Evolutionary conservation across 1,139 yeast genomes (phyloP), one percentile per base, ranked within the genome.

Genomic region (Debaryomyces psychrophilus): DNA sequence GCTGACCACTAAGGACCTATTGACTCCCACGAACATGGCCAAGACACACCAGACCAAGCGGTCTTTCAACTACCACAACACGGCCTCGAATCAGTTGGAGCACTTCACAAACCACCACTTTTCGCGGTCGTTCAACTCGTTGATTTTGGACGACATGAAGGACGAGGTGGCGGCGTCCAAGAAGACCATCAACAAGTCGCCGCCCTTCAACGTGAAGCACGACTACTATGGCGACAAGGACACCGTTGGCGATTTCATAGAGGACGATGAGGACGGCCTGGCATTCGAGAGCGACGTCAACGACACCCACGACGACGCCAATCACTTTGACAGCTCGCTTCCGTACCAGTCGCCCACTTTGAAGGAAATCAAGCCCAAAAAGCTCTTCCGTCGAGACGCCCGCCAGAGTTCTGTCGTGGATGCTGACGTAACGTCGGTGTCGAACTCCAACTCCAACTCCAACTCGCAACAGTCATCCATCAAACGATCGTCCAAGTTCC

Each of bases 401-500:
- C 5, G 28, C 15, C 43, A 41, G 9, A 44, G 41, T 31, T 20
- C 41, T 5, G 47, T 44, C 18, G 41, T 37, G 25, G 41, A 37
- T 5, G 15, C 29, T 2, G 47, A 44, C 6, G 27, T 36, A 37
- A 33, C 33, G 18, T 20, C 28, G 28, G 7, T 26, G 3, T 26
- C 28, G 7, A 9, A 26, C 12, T 26, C 28, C 12, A 26, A 26
- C 22, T 20, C 22, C 22, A 20, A 20, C 15, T 20, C 33, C 34
- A 37, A 41, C 22, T 44, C 45, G 5, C 44, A 44, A 34, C 46
- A 44, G 33, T 59, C 66, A 8, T 68, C 76, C 17, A 71, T 75
- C 26, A 73, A 71, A 46, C 58, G 81, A 42, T 77, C 82, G 1
- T 69, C 76, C 14, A 78, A 79, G 50, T 77, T 67, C 52, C 57